Conservation (phyloP, 1,139 yeast genomes). For the Scheffersomyces segobiensis region DNA sequence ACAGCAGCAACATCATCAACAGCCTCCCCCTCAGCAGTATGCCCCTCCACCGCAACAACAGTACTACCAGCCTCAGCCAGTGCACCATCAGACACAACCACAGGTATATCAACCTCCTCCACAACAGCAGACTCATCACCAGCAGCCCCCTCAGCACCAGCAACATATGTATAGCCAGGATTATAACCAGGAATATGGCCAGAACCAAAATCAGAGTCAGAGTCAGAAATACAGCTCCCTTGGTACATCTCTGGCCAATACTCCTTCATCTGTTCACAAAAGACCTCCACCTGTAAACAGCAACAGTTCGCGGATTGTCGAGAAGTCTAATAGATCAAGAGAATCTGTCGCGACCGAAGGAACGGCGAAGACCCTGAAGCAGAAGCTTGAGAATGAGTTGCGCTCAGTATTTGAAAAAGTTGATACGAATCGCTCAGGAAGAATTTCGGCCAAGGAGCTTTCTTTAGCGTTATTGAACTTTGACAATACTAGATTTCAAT, state of each 20-base stretch:
- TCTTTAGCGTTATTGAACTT: constrained; percentile 64
- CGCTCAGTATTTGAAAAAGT: constrained; percentile 57
- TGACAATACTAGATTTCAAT: constrained; percentile 63
- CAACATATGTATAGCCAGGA: constrained; percentile 6
- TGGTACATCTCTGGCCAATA: constrained; percentile 1
- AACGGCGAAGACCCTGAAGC: constrained; percentile 18
- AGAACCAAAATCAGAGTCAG: constrained; percentile 1
- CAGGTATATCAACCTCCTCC: constrained; percentile 10
- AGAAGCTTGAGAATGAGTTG: constrained; percentile 50
- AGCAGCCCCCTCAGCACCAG: constrained; percentile 11
- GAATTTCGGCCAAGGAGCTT: constrained; percentile 58
- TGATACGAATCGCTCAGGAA: constrained; percentile 56
- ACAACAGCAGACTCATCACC: constrained; percentile 10
- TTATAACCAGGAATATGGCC: not conserved
- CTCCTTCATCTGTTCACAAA: constrained; percentile 9
- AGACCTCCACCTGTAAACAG: constrained; percentile 12
- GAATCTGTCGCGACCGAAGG: constrained; percentile 4
- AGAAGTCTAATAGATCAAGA: constrained; percentile 2
- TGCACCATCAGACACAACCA: constrained; percentile 9
- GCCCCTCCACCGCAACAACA: constrained; percentile 9
- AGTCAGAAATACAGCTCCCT: constrained; percentile 2
- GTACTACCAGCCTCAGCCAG: constrained; percentile 4
- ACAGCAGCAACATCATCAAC: constrained; percentile 17
- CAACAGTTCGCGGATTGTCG: constrained; percentile 4
- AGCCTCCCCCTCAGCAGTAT: constrained; percentile 12